Base-by-base conservation (phyloP, 352 stramenopile genomes). In the Pythium periplocum region DNA sequence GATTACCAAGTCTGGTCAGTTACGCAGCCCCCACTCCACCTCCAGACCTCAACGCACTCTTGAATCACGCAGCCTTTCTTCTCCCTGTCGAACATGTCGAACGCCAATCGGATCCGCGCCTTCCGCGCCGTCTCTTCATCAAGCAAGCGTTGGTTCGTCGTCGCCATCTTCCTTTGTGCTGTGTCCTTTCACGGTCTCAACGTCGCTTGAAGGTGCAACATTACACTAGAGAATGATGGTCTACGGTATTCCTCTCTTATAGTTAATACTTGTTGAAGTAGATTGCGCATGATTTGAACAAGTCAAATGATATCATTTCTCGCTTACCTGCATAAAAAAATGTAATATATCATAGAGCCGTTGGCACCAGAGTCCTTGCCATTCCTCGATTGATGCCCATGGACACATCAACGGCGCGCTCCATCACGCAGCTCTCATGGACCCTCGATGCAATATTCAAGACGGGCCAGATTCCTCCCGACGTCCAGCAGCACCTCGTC, bases 1-100 rank as follows among this genome's bases (percentile, higher is more conserved):
- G 51, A 45, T 4, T n/a, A 50, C 30, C 57, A 40, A 48, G 12
- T 45, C 34, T 9, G 33, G 36, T 26, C 57, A 5, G 8, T 36
- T n/a, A 1, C 30, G 31, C 31, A 42, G 8, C 8, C n/a, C 48
- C 50, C 33, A 32, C 9, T 11, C 6, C 11, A 38, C 34, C 6
- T 11, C 3, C 53, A 32, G 11, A 32, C 38, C 12, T 31, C n/a
- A 3, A 50, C 59, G 33, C 31, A 90, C 70, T 97, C 86, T 67
- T 96, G 84, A 46, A 96, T 87, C 26, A 96, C 80, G 34, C 73
- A 84, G 50, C 80, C 83, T 64, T 96, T 95, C 49, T 90, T 90
- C 38, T 97, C 89, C 69, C 95, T 96, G 71, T 96, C 87, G 55
- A 96, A 97, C 65, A 97, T 87, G 48, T 86, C 77, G 49, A 97